phyloP scores from a whole-genome alignment of 1,284 basidiomycete species.

The Apiotrichum brassicae region DNA sequence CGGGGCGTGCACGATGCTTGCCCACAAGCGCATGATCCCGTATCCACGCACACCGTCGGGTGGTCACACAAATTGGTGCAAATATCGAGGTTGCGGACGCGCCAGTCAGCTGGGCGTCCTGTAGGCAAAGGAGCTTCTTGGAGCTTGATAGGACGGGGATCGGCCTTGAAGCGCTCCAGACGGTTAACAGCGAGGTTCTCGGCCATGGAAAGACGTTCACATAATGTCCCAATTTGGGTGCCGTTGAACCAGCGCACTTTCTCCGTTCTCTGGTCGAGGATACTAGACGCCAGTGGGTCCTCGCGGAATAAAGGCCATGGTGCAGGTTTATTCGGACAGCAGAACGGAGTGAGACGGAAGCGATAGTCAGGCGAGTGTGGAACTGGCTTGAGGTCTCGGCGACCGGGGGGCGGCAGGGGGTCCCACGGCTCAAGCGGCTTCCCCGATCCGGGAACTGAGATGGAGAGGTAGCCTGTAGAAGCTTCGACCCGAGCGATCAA shows the following conservation, averaged over 20 bases:
- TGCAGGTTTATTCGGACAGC: conserved; percentile 21
- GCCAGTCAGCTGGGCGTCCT: conserved; percentile 24
- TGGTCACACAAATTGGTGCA: conserved; percentile 36
- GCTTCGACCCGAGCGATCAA: conserved; percentile 14
- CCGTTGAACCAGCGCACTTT: conserved; percentile 18
- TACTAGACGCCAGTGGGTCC: conserved; percentile 27
- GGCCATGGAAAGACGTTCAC: conserved; percentile 18
- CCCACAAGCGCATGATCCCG: conserved; percentile 32
- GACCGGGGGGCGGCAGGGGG: neutral
- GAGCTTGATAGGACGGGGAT: conserved; percentile 11
- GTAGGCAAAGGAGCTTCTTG: conserved; percentile 13
- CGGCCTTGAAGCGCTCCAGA: conserved; percentile 12
- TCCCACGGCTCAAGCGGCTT: conserved; percentile 4
- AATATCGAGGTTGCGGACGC: conserved; percentile 11
- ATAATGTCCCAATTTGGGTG: conserved; percentile 19
- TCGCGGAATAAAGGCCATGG: conserved; percentile 34
- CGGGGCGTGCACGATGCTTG: conserved; percentile 19
- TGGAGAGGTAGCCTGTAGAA: conserved; percentile 12
- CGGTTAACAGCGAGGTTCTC: conserved; percentile 9
- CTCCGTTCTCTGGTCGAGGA: conserved; percentile 19
- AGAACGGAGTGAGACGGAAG: conserved; percentile 28
- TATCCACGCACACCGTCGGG: conserved; percentile 34
- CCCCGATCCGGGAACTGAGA: neutral
- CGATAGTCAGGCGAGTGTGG: neutral
- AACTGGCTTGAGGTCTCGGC: neutral